A percentile compares a stretch with the other conserved stretches of the same genome.
Conservation (phyloP, 2,329 filamentous ascomycete genomes). For the Colletotrichum tabaci region DNA sequence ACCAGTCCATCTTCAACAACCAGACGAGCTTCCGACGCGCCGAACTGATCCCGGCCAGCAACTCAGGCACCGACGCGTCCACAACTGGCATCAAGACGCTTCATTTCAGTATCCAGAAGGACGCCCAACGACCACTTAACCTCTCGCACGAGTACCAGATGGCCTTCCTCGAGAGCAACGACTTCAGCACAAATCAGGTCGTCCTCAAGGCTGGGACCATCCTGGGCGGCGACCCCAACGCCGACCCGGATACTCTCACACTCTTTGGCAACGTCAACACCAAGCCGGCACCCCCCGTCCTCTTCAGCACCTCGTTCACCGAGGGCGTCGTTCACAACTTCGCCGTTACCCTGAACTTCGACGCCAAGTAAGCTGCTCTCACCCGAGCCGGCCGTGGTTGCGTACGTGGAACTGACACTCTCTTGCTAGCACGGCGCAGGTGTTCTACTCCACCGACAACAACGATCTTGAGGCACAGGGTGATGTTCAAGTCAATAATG, state of each 20-base stretch:
- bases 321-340: constrained; percentile 73
- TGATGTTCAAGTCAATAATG: constrained; percentile 61
- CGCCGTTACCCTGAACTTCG: constrained; percentile 70
- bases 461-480: constrained; percentile 63
- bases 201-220: constrained; percentile 70
- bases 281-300: constrained; percentile 51
- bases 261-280: constrained; percentile 64
- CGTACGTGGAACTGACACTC: not conserved
- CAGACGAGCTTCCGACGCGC: constrained; percentile 74
- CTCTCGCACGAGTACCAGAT: constrained; percentile 74
- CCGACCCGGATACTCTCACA: constrained; percentile 59
- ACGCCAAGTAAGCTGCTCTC: constrained; percentile 61
- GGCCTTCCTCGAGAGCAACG: constrained; percentile 62
- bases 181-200: constrained; percentile 66
- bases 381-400: not conserved
- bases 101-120: constrained; percentile 72
- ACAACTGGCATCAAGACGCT: constrained; percentile 71
- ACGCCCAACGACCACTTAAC: constrained; percentile 67
- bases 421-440: constrained; percentile 63
- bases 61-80: constrained; percentile 65
- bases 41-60: constrained; percentile 67
- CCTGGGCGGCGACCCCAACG: constrained; percentile 53
- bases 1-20: constrained; percentile 72
- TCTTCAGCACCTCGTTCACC: constrained; percentile 67
- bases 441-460: constrained; percentile 69